Percentiles rank a stretch among this genome's conserved stretches.
Conservation (phyloP, 176 grass and related monocot species). For the Pontederia paniculata region DNA sequence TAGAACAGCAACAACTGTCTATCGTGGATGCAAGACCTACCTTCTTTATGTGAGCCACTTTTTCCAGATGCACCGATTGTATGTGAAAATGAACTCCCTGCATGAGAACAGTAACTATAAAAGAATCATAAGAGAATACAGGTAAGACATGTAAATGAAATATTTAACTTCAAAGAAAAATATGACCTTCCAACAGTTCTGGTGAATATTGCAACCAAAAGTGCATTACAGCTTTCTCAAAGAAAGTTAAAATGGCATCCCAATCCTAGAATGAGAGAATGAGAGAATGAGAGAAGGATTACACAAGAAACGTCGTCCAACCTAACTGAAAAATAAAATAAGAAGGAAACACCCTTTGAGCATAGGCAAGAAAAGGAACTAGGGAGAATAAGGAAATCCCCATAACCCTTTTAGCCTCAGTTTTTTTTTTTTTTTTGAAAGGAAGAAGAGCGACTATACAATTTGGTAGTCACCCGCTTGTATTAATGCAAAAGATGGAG, state of each 20-base stretch:
- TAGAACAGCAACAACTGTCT: not conserved
- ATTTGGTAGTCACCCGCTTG: no score
- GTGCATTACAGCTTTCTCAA: conserved; percentile 52
- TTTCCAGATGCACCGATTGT: conserved; percentile 17
- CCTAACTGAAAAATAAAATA: no score
- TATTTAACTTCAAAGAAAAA: conserved; percentile 4
- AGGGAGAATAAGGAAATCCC: no score
- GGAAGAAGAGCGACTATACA: no score
- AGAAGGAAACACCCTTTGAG: no score
- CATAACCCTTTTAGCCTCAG: no score
- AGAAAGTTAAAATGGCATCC: conserved; percentile 65
- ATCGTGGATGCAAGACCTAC: conserved; percentile 10
- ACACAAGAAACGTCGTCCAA: conserved; percentile 6
- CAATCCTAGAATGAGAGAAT: conserved; percentile 45
- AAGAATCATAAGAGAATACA: not conserved
- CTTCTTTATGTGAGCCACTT: conserved; percentile 36
- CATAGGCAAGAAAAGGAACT: no score
- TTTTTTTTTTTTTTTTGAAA: no score
- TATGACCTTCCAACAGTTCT: conserved; percentile 43
- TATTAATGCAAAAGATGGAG: no score
- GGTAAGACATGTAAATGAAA: not conserved
- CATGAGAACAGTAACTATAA: conserved; percentile 1
- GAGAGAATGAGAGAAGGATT: conserved; percentile 10
- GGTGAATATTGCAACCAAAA: conserved; percentile 50
- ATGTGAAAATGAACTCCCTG: not conserved